phyloP scores from a whole-genome alignment of 2,329 filamentous ascomycete species.

The Coniochaeta sp. region DNA sequence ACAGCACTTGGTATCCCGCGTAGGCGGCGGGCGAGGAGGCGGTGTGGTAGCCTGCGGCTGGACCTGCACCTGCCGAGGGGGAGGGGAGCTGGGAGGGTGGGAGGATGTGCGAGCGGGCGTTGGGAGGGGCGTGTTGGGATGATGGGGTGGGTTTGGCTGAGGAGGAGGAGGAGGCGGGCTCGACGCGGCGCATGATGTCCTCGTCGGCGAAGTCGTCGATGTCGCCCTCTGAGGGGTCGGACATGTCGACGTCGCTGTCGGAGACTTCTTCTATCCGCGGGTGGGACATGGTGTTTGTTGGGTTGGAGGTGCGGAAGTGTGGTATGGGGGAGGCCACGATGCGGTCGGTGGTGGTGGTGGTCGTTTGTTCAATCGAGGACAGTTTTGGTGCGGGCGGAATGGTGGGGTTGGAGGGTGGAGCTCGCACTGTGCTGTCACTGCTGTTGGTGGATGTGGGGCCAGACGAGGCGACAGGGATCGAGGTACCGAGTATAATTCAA shows the following conservation, averaged over 20 bases:
- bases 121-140: neutral
- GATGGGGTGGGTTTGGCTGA: slow-evolving; percentile 18
- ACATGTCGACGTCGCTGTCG: slow-evolving; percentile 65
- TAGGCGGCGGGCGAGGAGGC: slow-evolving; percentile 47
- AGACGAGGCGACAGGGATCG: neutral
- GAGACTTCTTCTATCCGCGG: slow-evolving; percentile 88
- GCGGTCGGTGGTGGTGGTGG: neutral
- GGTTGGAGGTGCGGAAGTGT: slow-evolving; percentile 28
- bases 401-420: neutral
- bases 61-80: neutral
- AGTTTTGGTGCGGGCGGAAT: neutral
- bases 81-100: slow-evolving; percentile 3
- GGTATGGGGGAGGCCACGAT: neutral
- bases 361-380: neutral
- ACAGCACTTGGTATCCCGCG: slow-evolving; percentile 80
- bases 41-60: slow-evolving; percentile 6
- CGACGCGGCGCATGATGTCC: slow-evolving; percentile 46
- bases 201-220: slow-evolving; percentile 57
- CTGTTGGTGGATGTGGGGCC: neutral
- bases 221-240: slow-evolving; percentile 83
- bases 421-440: neutral
- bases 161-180: slow-evolving; percentile 13
- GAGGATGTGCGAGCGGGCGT: slow-evolving; percentile 6
- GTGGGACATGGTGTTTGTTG: slow-evolving; percentile 56
- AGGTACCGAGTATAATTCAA: neutral